Evolutionary conservation across 179 eudicot species (phyloP).

Genomic region (Camellia oleifera): DNA sequence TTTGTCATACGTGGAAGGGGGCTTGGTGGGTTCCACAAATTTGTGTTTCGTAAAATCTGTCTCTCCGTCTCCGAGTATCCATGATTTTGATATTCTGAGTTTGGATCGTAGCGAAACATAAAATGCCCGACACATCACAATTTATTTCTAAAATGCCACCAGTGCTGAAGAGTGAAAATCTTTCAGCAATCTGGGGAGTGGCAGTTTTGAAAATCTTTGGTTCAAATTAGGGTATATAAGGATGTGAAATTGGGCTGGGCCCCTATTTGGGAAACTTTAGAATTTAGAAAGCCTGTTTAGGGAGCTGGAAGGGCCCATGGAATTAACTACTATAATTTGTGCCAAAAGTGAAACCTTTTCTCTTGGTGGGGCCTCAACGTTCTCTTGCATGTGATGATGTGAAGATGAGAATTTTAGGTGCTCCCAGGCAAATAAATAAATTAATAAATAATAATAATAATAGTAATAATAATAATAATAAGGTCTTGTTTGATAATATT

Average conservation of each 20-base stretch:
- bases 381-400: not conserved
- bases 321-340: not conserved
- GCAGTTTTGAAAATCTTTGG: not conserved
- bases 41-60: too few relatives aligned
- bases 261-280: not conserved
- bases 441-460: too few relatives aligned
- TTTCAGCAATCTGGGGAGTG: not conserved
- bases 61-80: too few relatives aligned
- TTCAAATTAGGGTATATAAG: not conserved
- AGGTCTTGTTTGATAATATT: too few relatives aligned
- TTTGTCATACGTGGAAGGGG: too few relatives aligned
- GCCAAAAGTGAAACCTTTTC: not conserved
- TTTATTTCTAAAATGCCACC: not conserved
- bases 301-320: constrained; percentile 7
- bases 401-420: too few relatives aligned
- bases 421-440: too few relatives aligned
- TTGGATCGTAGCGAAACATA: not conserved
- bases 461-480: too few relatives aligned
- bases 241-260: not conserved
- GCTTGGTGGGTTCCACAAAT: too few relatives aligned
- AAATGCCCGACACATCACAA: not conserved
- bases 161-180: too few relatives aligned
- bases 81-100: not conserved
- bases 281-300: not conserved
- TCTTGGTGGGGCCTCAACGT: not conserved